These are phyloP conservation scores for Drechslerella coelobrocha DNA, from an alignment of 2,329 filamentous ascomycete species.

Conservation along the genomic window DNA sequence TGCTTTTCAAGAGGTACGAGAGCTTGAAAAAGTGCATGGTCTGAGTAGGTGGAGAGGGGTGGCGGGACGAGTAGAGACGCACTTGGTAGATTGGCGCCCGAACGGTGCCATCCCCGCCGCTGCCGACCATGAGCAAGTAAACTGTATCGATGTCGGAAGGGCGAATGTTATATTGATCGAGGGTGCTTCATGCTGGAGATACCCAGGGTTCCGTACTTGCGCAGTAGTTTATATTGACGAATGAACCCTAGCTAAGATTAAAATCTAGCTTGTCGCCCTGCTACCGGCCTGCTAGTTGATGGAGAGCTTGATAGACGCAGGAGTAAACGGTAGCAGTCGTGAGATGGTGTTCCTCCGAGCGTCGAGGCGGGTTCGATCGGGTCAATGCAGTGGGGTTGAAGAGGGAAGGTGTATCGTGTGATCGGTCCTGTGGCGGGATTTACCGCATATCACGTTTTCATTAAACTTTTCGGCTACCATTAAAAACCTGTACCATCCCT, in stretches of 20 bases:
- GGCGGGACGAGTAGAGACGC: constrained; percentile 1
- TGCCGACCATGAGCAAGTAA: constrained; percentile 38
- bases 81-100: constrained; percentile 50
- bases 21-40: not conserved
- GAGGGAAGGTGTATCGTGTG: no score
- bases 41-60: not conserved
- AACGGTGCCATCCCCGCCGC: constrained; percentile 30
- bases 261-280: no score
- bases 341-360: no score
- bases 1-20: not conserved
- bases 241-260: not conserved
- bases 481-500: no score
- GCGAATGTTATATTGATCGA: constrained; percentile 31
- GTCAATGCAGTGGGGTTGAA: no score
- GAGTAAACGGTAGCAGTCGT: no score
- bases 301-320: not conserved
- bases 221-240: not conserved
- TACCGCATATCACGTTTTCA: no score
- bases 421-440: no score
- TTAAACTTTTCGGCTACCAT: no score
- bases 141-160: constrained; percentile 16
- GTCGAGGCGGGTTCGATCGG: no score
- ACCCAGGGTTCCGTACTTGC: constrained; percentile 2
- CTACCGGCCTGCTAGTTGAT: no score
- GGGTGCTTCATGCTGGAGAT: constrained; percentile 41